Percentiles rank a stretch among this genome's conserved stretches.
phyloP scores from a whole-genome alignment of 2,329 filamentous ascomycete genomes.

The Alternaria consortialis region DNA sequence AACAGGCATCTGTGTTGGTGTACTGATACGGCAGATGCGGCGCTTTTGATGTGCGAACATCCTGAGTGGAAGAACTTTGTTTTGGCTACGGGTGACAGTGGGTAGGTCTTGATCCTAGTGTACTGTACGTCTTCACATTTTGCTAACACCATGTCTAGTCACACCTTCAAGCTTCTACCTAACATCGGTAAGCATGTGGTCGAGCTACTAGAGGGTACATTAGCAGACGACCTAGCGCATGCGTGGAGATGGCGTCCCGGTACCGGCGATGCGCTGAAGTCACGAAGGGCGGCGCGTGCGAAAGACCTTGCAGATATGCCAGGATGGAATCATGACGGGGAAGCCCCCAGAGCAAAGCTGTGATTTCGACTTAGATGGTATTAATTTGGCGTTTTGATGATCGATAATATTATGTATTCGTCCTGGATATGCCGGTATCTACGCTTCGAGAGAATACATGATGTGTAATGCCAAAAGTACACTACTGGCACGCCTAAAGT shows the following conservation, averaged over 20 bases:
- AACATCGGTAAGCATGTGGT: conserved; percentile 60
- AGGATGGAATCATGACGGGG: conserved; percentile 51
- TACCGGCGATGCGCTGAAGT: conserved; percentile 55
- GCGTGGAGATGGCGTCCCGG: conserved; percentile 59
- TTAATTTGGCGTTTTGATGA: neutral
- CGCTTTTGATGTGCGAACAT: conserved; percentile 66
- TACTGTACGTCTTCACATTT: neutral
- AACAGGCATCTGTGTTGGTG: conserved; percentile 66
- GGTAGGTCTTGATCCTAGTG: conserved; percentile 43
- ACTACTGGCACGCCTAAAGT: neutral
- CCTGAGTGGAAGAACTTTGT: conserved; percentile 60
- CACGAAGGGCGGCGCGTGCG: conserved; percentile 52
- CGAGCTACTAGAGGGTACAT: conserved; percentile 54
- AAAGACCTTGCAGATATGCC: conserved; percentile 59
- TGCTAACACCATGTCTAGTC: conserved; percentile 38
- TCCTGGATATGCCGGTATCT: neutral
- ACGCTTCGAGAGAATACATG: neutral
- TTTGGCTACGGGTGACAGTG: conserved; percentile 59
- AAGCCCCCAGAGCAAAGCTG: conserved; percentile 13
- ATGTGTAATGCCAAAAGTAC: neutral
- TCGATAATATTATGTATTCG: neutral
- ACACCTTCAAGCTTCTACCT: conserved; percentile 58
- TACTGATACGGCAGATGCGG: conserved; percentile 68
- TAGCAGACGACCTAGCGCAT: conserved; percentile 52
- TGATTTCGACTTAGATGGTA: neutral